These are phyloP conservation scores for Trametopsis cervina DNA, from an alignment of 768 basidiomycete genomes.

Conservation along the genomic window DNA sequence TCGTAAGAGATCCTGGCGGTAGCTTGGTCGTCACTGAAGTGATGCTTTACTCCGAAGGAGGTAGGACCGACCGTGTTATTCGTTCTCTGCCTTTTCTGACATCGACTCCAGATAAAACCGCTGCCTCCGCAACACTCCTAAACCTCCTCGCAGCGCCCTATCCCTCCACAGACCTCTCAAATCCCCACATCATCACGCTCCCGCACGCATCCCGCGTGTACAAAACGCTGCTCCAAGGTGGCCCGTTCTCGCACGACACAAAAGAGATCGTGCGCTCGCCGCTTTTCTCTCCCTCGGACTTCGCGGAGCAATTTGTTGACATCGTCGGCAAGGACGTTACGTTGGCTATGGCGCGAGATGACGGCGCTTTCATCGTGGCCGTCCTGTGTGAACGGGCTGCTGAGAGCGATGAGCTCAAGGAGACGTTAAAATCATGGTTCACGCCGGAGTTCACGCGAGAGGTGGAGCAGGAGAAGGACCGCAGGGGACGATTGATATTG, in stretches of 20 bases:
- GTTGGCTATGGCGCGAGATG: constrained; percentile 48
- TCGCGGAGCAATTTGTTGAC: constrained; percentile 53
- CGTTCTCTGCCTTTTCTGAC: neutral
- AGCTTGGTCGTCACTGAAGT: constrained; percentile 74
- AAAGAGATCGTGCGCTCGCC: constrained; percentile 44
- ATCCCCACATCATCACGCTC: constrained; percentile 69
- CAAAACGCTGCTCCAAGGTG: constrained; percentile 87
- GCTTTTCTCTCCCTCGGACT: constrained; percentile 49
- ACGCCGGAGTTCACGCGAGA: constrained; percentile 34
- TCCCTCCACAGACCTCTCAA: constrained; percentile 41
- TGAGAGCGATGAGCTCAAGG: constrained; percentile 38
- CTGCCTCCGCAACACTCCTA: constrained; percentile 55
- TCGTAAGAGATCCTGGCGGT: constrained; percentile 72
- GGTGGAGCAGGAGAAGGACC: constrained; percentile 42
- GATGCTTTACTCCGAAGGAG: constrained; percentile 81
- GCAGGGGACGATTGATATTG: constrained; percentile 68
- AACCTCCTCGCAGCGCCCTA: constrained; percentile 48
- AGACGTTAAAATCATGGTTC: constrained; percentile 53
- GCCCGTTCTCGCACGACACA: constrained; percentile 69
- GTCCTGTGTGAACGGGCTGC: constrained; percentile 49
- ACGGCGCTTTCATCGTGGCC: constrained; percentile 71
- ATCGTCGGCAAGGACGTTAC: constrained; percentile 45
- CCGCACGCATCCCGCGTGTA: constrained; percentile 79
- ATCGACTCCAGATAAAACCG: constrained; percentile 53
- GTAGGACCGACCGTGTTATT: constrained; percentile 34